These are phyloP conservation scores for Zygnema circumcarinatum DNA, from an alignment of 139 green algal genomes.

Conservation along the genomic window DNA sequence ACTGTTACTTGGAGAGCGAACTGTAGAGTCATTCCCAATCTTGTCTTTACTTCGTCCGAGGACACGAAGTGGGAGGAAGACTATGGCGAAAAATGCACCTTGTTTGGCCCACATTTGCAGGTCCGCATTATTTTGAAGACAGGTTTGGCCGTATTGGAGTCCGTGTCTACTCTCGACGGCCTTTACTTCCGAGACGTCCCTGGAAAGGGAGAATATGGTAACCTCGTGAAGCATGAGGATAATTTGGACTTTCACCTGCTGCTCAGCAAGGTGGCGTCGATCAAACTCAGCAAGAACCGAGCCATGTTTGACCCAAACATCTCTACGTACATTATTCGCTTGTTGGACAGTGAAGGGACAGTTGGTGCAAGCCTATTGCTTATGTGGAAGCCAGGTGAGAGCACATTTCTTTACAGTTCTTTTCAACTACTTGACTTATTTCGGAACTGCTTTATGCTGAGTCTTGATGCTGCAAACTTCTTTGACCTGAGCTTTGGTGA, in stretches of 20 bases:
- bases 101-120: slow-evolving; percentile 42
- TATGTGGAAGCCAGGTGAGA: slow-evolving; percentile 56
- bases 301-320: slow-evolving; percentile 21
- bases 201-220: slow-evolving; percentile 46
- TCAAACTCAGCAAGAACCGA: slow-evolving; percentile 12
- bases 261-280: slow-evolving; percentile 26
- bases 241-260: slow-evolving; percentile 54
- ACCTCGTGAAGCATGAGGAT: slow-evolving; percentile 43
- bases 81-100: no score
- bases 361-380: slow-evolving; percentile 43
- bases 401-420: neutral
- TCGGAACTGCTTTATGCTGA: no score
- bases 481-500: no score
- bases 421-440: slow-evolving; percentile 3
- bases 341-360: slow-evolving; percentile 18
- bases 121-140: slow-evolving; percentile 53
- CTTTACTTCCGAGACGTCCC: slow-evolving; percentile 38
- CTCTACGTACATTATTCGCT: slow-evolving; percentile 27
- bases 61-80: no score
- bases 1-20: neutral
- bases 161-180: slow-evolving; percentile 40
- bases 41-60: no score
- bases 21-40: neutral
- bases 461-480: no score
- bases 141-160: slow-evolving; percentile 46